Evolutionary conservation across 352 stramenopile species (phyloP).

Genomic region (Phytophthora pinifolia): DNA sequence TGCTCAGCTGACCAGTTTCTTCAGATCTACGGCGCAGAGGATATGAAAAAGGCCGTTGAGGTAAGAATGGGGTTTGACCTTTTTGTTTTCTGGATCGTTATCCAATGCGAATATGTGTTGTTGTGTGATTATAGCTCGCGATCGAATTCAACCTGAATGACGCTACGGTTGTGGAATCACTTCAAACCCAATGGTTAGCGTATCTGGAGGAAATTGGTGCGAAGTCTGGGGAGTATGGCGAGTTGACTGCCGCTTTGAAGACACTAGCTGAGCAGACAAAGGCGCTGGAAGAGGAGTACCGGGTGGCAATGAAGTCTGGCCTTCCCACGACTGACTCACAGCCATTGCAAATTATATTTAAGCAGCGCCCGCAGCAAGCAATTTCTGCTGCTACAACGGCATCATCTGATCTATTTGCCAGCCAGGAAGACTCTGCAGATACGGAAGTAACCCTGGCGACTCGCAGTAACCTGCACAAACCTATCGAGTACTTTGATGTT

Average conservation of each 20-base stretch:
- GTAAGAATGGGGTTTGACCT: conserved; percentile 27
- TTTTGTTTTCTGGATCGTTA: not conserved
- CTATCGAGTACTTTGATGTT: conserved; percentile 69
- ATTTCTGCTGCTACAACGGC: conserved; percentile 18
- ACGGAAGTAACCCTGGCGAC: conserved; percentile 47
- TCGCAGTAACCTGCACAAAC: conserved; percentile 44
- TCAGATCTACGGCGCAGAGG: conserved; percentile 60
- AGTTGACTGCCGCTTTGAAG: conserved; percentile 51
- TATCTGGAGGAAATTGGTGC: conserved; percentile 26
- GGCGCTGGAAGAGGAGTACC: conserved; percentile 51
- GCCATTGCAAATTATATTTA: conserved; percentile 84
- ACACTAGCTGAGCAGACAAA: conserved; percentile 48
- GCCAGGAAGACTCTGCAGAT: conserved; percentile 21
- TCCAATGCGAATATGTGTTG: conserved; percentile 9
- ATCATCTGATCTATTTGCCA: conserved; percentile 33
- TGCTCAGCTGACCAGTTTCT: conserved; percentile 74
- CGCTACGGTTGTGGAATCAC: conserved; percentile 40
- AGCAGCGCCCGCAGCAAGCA: conserved; percentile 68
- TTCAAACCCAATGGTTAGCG: conserved; percentile 56
- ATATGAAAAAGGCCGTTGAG: conserved; percentile 69
- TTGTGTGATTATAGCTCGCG: conserved; percentile 45
- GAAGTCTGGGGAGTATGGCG: conserved; percentile 26
- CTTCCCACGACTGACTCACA: conserved; percentile 29
- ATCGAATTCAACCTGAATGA: conserved; percentile 79
- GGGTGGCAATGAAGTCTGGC: conserved; percentile 34